Evolutionary conservation across 2,329 filamentous ascomycete species (phyloP), one percentile per base, ranked within the genome.

Genomic region (Alternaria sp.): DNA sequence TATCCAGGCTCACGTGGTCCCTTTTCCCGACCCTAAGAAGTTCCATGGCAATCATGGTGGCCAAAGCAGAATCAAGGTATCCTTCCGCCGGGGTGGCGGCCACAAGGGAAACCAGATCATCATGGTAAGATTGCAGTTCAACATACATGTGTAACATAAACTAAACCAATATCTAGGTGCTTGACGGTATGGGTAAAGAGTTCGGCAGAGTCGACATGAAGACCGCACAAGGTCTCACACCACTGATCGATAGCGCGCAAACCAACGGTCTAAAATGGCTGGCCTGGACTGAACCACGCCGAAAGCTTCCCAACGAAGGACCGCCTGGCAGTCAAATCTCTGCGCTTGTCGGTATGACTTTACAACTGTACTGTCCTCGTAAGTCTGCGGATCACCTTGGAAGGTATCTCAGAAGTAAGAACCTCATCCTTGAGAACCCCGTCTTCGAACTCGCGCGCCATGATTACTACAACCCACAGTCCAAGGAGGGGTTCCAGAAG

Each of bases 281-380:
- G 58, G 89, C 90, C 56, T 89, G 90, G 64, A 89, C 97, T 12
- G 87, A 90, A 8, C 83, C 88, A 6, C 88, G 93, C 46, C 87
- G 84, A 45, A 91, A 88, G 72, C 82, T 84, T 53, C 81, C 84
- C 0, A 86, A 85, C n/a, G 92, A 97, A 60, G 74, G 71, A 0
- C 61, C 66, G 1, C 72, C 75, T 9, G 75, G 74, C 5, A 60
- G 64, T 3, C 21, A 54, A 0, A 63, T 74, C 8, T 71, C 68
- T 8, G 62, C 67, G 5, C 71, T 80, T 6, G 73, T 79, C 64
- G 84, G 84, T 12, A 84, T 95, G 25, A 89, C 92, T 21, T 83
- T 97, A 25, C 92, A 93, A 70, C 76, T 98, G 8, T 97, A 96
- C 72, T 93, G 93, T 1, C 90, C 92, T 7, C 85, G 89, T 41